Evolutionary conservation across 2,329 filamentous ascomycete genomes (phyloP).

Genomic region (Exutisphaerella laricina): DNA sequence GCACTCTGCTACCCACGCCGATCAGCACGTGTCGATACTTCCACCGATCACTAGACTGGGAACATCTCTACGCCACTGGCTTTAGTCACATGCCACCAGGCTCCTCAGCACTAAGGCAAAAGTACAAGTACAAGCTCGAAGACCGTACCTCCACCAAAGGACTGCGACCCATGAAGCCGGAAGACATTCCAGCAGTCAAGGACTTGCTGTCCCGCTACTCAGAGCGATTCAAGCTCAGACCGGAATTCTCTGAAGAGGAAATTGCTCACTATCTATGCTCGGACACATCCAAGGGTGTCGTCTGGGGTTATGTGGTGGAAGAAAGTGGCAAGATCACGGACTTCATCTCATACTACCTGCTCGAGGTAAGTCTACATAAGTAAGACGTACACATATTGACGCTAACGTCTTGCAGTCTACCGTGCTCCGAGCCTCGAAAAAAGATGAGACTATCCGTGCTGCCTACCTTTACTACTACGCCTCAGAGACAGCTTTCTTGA

Average conservation of each 20-base stretch:
- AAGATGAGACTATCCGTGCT: slow-evolving; percentile 74
- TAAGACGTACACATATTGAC: not conserved
- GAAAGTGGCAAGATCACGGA: slow-evolving; percentile 78
- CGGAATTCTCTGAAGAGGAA: slow-evolving; percentile 73
- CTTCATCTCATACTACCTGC: slow-evolving; percentile 94
- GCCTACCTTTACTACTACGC: slow-evolving; percentile 99
- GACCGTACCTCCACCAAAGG: slow-evolving; percentile 62
- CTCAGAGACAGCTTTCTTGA: slow-evolving; percentile 65
- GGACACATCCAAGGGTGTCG: slow-evolving; percentile 69
- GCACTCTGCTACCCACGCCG: slow-evolving; percentile 83
- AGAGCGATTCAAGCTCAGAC: slow-evolving; percentile 74
- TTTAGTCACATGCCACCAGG: slow-evolving; percentile 82
- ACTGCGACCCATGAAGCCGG: slow-evolving; percentile 70
- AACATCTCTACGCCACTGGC: slow-evolving; percentile 89
- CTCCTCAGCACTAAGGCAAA: slow-evolving; percentile 79
- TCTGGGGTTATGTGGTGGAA: slow-evolving; percentile 90
- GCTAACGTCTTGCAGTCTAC: slow-evolving; percentile 52
- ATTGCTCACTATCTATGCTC: slow-evolving; percentile 83
- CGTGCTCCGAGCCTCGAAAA: slow-evolving; percentile 71
- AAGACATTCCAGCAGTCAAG: slow-evolving; percentile 71
- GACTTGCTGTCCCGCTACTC: slow-evolving; percentile 72
- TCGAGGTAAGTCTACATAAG: slow-evolving; percentile 50
- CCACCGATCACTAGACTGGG: slow-evolving; percentile 89
- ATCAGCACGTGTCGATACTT: slow-evolving; percentile 93
- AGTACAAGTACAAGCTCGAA: slow-evolving; percentile 79